Percentiles rank a stretch among this genome's conserved stretches.
phyloP scores from a whole-genome alignment of 148 eudicot genomes.

The Rhododendron ferrugineum region DNA sequence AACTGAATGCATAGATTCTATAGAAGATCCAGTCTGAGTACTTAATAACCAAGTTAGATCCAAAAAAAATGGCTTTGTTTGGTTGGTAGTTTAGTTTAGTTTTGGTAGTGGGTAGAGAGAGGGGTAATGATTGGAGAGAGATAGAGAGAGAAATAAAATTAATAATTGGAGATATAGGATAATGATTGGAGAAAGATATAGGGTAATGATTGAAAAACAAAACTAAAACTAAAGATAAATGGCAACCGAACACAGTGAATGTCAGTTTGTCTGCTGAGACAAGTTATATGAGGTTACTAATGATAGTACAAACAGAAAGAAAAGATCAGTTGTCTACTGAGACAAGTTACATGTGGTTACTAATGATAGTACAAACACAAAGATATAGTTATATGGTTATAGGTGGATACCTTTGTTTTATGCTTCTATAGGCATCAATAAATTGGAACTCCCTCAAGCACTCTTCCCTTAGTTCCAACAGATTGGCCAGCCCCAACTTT shows the following conservation, averaged over 20 bases:
- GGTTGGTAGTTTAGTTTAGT: too few species aligned
- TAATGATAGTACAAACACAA: background rate
- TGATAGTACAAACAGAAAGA: background rate
- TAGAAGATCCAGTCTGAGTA: background rate
- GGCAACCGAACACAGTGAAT: too few species aligned
- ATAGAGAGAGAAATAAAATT: too few species aligned
- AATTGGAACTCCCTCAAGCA: constrained; percentile 95
- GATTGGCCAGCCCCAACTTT: constrained; percentile 90
- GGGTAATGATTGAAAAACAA: too few species aligned
- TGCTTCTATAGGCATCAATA: constrained; percentile 86
- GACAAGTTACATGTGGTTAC: background rate
- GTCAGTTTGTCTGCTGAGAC: background rate
- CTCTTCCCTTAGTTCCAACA: constrained; percentile 92
- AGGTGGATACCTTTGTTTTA: constrained; percentile 67
- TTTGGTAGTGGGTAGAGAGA: too few species aligned
- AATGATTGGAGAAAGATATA: too few species aligned
- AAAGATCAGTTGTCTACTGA: background rate
- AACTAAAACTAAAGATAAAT: too few species aligned
- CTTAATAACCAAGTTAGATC: background rate
- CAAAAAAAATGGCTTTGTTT: too few species aligned
- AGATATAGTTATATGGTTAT: background rate
- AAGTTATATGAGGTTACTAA: background rate
- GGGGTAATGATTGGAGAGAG: too few species aligned
- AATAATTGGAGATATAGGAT: too few species aligned
- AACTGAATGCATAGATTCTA: background rate